These are phyloP conservation scores for Poterioochromonas sp. DNA, from an alignment of 352 stramenopile genomes.

Conservation along the genomic window DNA sequence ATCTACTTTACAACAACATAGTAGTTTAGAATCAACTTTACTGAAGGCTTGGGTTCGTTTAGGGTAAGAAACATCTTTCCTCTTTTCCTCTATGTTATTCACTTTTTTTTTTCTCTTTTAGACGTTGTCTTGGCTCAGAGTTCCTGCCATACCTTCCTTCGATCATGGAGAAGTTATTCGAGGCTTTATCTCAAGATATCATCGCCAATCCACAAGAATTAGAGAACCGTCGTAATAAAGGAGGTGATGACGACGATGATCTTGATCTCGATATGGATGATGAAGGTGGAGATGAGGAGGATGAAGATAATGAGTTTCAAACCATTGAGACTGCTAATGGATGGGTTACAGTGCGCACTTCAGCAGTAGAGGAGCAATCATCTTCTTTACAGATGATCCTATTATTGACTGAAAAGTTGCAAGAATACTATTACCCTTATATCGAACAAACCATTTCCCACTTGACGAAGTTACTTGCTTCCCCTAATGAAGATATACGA, in stretches of 20 bases:
- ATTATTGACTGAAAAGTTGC: neutral
- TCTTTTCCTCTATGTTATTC: neutral
- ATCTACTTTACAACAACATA: neutral
- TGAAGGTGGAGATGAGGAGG: neutral
- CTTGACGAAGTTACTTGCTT: neutral
- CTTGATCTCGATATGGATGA: neutral
- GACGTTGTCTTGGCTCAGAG: neutral
- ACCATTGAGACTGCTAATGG: neutral
- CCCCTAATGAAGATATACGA: slow-evolving; percentile 7
- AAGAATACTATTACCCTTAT: neutral
- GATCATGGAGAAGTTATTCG: neutral
- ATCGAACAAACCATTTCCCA: neutral
- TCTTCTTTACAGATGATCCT: neutral
- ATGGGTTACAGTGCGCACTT: slow-evolving; percentile 16
- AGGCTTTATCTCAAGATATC: neutral
- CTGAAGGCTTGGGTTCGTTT: slow-evolving; percentile 23
- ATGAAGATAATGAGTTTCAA: neutral
- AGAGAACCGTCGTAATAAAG: neutral
- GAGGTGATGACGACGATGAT: neutral
- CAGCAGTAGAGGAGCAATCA: slow-evolving; percentile 20
- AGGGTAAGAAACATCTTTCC: neutral
- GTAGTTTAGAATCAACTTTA: neutral
- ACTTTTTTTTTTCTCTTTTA: slow-evolving; percentile 5
- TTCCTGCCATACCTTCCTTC: neutral
- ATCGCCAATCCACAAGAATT: neutral